Evolutionary conservation across 2,329 filamentous ascomycete genomes (phyloP).

Genomic region (Pyrenophora tritici-repentis): DNA sequence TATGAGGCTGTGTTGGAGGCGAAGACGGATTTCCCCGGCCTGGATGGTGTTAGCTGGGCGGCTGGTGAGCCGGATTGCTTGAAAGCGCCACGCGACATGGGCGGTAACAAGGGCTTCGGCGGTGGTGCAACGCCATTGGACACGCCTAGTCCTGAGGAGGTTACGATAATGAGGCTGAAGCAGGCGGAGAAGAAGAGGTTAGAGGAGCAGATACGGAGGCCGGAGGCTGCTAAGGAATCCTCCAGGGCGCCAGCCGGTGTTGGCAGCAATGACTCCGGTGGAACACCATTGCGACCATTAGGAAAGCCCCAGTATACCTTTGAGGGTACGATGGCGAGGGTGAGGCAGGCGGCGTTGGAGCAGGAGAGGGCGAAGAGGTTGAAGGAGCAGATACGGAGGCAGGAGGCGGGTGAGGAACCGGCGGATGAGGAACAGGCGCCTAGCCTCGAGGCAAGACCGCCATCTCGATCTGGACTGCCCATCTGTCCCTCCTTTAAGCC

Average conservation of each 20-base stretch:
- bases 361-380: conserved; percentile 51
- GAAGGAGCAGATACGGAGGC: conserved; percentile 53
- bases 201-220: conserved; percentile 53
- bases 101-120: conserved; percentile 18
- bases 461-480: too few relatives aligned
- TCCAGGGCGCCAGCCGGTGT: too few relatives aligned
- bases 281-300: conserved; percentile 27
- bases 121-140: conserved; percentile 27
- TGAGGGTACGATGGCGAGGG: conserved; percentile 53
- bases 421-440: too few relatives aligned
- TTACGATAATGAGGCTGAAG: conserved; percentile 53
- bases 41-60: conserved; percentile 62
- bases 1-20: conserved; percentile 61
- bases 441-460: too few relatives aligned
- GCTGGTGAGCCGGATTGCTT: conserved; percentile 55
- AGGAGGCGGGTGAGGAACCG: too few relatives aligned
- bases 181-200: conserved; percentile 51
- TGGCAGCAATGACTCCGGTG: conserved; percentile 17
- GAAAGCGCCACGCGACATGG: conserved; percentile 14
- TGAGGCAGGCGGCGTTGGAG: conserved; percentile 53
- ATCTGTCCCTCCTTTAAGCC: too few relatives aligned
- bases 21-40: conserved; percentile 53
- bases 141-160: conserved; percentile 46
- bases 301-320: too few relatives aligned
- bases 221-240: too few relatives aligned